Evolutionary conservation across 495 filamentous ascomycete genomes (phyloP).

Genomic region (Terfezia claveryi): DNA sequence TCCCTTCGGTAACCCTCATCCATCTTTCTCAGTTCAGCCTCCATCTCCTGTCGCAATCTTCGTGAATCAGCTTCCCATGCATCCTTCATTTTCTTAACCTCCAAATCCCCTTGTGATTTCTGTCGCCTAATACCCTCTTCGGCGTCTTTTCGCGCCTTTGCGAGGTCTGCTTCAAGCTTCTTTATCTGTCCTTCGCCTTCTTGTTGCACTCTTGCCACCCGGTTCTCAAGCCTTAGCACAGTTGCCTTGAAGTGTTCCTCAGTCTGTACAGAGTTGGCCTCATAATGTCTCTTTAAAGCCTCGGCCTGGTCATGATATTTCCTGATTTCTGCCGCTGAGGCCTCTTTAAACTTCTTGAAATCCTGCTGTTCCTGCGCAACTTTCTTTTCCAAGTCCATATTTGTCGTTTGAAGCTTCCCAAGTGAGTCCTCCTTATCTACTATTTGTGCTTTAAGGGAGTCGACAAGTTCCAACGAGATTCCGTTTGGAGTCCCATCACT

Average conservation of each 20-base stretch:
- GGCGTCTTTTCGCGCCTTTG: background rate
- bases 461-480: conserved; percentile 61
- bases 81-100: background rate
- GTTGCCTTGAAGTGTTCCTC: background rate
- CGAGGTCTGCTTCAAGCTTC: background rate
- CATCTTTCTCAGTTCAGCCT: background rate
- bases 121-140: background rate
- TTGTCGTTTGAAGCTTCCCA: conserved; percentile 42
- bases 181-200: background rate
- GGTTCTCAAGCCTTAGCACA: background rate
- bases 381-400: conserved; percentile 42
- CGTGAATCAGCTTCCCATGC: background rate
- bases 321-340: background rate
- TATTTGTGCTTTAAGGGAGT: conserved; percentile 55
- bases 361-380: conserved; percentile 32
- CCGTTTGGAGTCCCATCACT: conserved; percentile 52
- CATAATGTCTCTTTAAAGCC: background rate
- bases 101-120: background rate
- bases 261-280: background rate
- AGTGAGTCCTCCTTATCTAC: conserved; percentile 48
- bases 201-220: background rate
- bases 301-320: background rate
- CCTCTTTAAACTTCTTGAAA: background rate
- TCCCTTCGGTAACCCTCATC: background rate
- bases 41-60: background rate